Percentiles rank a stretch among this genome's conserved stretches.
phyloP scores from a whole-genome alignment of 495 filamentous ascomycete species.

The Hypoxylon fragiforme region DNA sequence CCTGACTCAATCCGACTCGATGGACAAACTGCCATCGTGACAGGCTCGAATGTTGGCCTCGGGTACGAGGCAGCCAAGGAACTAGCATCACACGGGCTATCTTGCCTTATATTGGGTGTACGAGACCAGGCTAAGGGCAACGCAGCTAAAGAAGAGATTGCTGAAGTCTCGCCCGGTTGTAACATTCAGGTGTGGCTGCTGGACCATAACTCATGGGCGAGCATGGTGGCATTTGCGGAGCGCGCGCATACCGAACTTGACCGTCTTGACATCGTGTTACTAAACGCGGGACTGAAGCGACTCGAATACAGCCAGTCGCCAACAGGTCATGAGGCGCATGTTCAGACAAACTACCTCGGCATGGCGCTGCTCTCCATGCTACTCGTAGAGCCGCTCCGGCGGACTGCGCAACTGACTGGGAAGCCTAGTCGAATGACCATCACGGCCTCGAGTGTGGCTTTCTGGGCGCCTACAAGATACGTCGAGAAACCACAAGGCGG shows the following conservation, averaged over 20 bases:
- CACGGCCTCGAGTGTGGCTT: slow-evolving; percentile 43
- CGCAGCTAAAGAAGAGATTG: slow-evolving; percentile 49
- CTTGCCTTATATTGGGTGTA: slow-evolving; percentile 52
- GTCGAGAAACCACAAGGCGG: slow-evolving; percentile 39
- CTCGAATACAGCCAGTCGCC: slow-evolving; percentile 26
- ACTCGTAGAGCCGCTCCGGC: slow-evolving; percentile 37
- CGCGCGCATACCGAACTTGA: slow-evolving; percentile 36
- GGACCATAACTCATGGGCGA: slow-evolving; percentile 52
- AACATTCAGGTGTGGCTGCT: slow-evolving; percentile 55
- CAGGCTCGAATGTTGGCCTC: slow-evolving; percentile 56
- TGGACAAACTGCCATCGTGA: slow-evolving; percentile 54
- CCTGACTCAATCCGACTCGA: slow-evolving; percentile 16
- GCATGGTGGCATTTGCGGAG: slow-evolving; percentile 45
- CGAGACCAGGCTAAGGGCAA: slow-evolving; percentile 46
- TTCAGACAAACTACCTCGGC: slow-evolving; percentile 49
- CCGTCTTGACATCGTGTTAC: slow-evolving; percentile 47
- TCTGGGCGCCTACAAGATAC: slow-evolving; percentile 32
- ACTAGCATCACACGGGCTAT: slow-evolving; percentile 45
- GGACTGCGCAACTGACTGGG: slow-evolving; percentile 31
- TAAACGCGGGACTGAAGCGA: slow-evolving; percentile 51
- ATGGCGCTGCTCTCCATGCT: slow-evolving; percentile 24
- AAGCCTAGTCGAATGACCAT: slow-evolving; percentile 46
- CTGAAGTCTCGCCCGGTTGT: slow-evolving; percentile 38
- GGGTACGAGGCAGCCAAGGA: slow-evolving; percentile 55
- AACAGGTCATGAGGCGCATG: slow-evolving; percentile 49